Conservation (phyloP, 2,329 filamentous ascomycete genomes). For the Apiospora phragmitis region DNA sequence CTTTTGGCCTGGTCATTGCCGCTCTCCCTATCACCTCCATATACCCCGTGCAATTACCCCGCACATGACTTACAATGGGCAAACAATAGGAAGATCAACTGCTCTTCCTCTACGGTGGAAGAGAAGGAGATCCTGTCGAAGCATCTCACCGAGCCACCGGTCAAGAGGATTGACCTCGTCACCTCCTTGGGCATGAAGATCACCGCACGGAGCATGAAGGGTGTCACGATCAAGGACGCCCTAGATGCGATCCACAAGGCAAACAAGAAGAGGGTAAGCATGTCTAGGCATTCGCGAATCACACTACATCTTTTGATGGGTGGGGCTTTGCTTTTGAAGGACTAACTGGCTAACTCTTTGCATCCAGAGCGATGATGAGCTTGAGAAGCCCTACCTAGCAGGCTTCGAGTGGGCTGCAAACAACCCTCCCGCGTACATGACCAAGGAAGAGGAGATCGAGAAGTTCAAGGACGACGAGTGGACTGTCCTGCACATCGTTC, state of each 20-base stretch:
- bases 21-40: constrained; percentile 7
- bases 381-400: constrained; percentile 82
- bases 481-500: constrained; percentile 84
- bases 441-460: constrained; percentile 23
- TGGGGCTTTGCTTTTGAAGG: background rate
- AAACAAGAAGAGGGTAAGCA: constrained; percentile 88
- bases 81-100: constrained; percentile 85
- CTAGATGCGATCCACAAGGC: constrained; percentile 94
- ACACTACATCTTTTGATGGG: constrained; percentile 10
- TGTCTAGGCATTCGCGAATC: background rate
- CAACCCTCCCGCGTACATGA: constrained; percentile 15
- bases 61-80: constrained; percentile 8
- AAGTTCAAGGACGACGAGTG: constrained; percentile 80
- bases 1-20: background rate
- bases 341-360: background rate
- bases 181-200: constrained; percentile 88
- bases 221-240: constrained; percentile 96
- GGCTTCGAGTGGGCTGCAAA: constrained; percentile 82
- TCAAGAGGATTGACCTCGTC: constrained; percentile 93
- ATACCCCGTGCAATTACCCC: constrained; percentile 10
- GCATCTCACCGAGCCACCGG: constrained; percentile 73
- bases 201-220: constrained; percentile 86
- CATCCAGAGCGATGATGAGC: constrained; percentile 69
- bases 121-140: constrained; percentile 85
- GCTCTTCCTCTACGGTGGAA: constrained; percentile 73